A percentile compares a stretch with the other conserved stretches of the same genome.
phyloP scores from a whole-genome alignment of 73 alveolate species.

The Paraurostyla sp. region DNA sequence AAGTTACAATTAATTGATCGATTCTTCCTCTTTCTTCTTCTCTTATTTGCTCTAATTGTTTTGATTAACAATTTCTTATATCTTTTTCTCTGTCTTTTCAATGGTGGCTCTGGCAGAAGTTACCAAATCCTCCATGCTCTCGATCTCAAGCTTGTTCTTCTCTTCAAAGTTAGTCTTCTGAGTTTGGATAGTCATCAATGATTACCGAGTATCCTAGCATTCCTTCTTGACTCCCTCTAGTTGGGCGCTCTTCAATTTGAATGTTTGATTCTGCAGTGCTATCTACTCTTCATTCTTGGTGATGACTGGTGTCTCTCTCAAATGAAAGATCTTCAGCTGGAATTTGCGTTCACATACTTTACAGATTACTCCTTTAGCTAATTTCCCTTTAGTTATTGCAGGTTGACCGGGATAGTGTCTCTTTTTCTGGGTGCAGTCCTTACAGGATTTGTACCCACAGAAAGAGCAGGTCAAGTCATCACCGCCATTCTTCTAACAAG shows the following conservation, averaged over 20 bases:
- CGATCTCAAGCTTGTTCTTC: not conserved
- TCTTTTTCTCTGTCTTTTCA: not conserved
- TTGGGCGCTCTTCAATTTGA: not conserved
- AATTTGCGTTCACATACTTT: slow-evolving; percentile 44
- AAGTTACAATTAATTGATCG: not conserved
- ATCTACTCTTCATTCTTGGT: not conserved
- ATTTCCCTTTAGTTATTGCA: not conserved
- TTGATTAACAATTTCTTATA: not conserved
- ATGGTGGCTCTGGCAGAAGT: not conserved
- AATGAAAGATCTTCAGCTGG: not conserved
- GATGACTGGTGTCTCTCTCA: not conserved
- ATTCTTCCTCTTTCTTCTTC: slow-evolving; percentile 16
- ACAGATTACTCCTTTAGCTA: slow-evolving; percentile 5
- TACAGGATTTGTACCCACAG: slow-evolving; percentile 17
- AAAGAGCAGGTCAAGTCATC: slow-evolving; percentile 12
- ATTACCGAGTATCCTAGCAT: not conserved
- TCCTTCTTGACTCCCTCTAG: slow-evolving; percentile 4
- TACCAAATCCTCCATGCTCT: slow-evolving; percentile 6
- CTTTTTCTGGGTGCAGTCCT: slow-evolving; percentile 29
- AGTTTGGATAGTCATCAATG: not conserved
- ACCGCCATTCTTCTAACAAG: not conserved
- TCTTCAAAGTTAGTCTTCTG: slow-evolving; percentile 9
- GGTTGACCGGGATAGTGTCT: slow-evolving; percentile 35
- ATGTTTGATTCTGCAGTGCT: not conserved
- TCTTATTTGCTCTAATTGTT: not conserved